Evolutionary conservation across 108 stramenopile species (phyloP).

Genomic region (Skeletonema grethae): DNA sequence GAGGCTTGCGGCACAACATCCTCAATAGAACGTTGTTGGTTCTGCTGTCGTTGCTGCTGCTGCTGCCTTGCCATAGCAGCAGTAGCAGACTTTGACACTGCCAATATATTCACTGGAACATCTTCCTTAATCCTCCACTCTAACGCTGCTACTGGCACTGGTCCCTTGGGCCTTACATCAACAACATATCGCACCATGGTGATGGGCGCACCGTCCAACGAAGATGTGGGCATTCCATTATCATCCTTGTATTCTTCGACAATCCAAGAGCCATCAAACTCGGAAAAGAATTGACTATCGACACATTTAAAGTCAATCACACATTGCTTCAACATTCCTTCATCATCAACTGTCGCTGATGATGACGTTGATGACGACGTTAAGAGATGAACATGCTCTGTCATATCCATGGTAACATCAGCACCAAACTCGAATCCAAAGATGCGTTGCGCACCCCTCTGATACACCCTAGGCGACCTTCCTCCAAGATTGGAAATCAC

Average conservation of each 20-base stretch:
- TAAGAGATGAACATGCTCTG: conserved; percentile 56
- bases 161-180: conserved; percentile 87
- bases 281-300: conserved; percentile 82
- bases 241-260: conserved; percentile 47
- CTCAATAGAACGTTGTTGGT: neutral
- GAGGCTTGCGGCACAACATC: neutral
- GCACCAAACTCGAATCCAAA: conserved; percentile 93
- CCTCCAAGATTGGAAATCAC: conserved; percentile 20
- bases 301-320: conserved; percentile 82
- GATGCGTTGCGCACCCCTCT: conserved; percentile 92
- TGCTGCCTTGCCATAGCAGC: neutral
- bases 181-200: conserved; percentile 82
- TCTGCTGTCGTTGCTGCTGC: neutral
- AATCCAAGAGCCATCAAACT: conserved; percentile 87
- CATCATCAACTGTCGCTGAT: neutral
- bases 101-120: conserved; percentile 88
- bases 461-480: conserved; percentile 67
- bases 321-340: conserved; percentile 9
- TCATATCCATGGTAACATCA: conserved; percentile 90
- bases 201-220: conserved; percentile 2
- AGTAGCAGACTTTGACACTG: conserved; percentile 79
- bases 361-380: neutral
- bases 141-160: conserved; percentile 91
- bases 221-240: conserved; percentile 3
- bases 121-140: conserved; percentile 96